phyloP scores from a whole-genome alignment of 257 asterid species.

The Pogostemon cablin region DNA sequence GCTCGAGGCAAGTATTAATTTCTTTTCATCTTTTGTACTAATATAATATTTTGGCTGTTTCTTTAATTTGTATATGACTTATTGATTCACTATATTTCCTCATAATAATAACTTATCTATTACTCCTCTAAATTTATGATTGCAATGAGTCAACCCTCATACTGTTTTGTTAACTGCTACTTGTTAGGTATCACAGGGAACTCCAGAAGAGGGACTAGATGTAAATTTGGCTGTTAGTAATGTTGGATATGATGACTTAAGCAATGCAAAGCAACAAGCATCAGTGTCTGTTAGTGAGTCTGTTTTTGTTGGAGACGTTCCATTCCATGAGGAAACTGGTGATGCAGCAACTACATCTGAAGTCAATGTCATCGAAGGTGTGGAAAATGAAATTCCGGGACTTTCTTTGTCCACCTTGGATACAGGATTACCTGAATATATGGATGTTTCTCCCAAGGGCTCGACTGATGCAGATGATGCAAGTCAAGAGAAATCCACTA shows the following conservation, averaged over 20 bases:
- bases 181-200: slow-evolving; percentile 48
- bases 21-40: slow-evolving; percentile 28
- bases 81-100: slow-evolving; percentile 13
- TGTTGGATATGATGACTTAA: slow-evolving; percentile 45
- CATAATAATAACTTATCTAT: slow-evolving; percentile 5
- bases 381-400: slow-evolving; percentile 78
- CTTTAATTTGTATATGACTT: slow-evolving; percentile 4
- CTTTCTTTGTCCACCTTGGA: slow-evolving; percentile 55
- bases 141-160: neutral
- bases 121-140: slow-evolving; percentile 9
- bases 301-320: slow-evolving; percentile 46
- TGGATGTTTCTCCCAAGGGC: slow-evolving; percentile 43
- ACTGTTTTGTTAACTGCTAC: slow-evolving; percentile 24
- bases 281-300: slow-evolving; percentile 42
- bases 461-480: slow-evolving; percentile 58
- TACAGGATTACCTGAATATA: slow-evolving; percentile 45
- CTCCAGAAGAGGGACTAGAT: slow-evolving; percentile 51
- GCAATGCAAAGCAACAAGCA: slow-evolving; percentile 47
- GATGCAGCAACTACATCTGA: slow-evolving; percentile 46
- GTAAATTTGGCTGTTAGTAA: slow-evolving; percentile 42
- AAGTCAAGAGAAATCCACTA: slow-evolving; percentile 52
- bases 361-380: slow-evolving; percentile 44
- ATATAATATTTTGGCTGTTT: slow-evolving; percentile 20
- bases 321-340: slow-evolving; percentile 50
- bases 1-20: slow-evolving; percentile 58